Evolutionary conservation across 768 basidiomycete genomes (phyloP).

Genomic region (Phaeotremella fagi): DNA sequence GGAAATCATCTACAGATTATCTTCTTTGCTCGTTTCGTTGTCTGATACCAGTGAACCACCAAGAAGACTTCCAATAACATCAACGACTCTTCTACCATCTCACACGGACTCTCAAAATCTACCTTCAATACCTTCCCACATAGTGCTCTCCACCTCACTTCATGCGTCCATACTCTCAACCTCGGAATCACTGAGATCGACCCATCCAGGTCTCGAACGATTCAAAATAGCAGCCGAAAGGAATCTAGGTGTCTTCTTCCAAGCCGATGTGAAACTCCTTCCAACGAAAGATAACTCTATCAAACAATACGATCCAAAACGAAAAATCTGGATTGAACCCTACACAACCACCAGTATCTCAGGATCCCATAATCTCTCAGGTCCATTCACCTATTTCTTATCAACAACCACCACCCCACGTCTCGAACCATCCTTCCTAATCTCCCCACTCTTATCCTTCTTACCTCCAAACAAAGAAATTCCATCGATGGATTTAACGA

Average conservation of each 20-base stretch:
- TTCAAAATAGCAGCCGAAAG: conserved; percentile 79
- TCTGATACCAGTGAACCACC: conserved; percentile 9
- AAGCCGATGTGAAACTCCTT: conserved; percentile 58
- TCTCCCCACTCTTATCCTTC: conserved; percentile 60
- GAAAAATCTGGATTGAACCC: conserved; percentile 49
- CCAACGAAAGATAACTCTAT: conserved; percentile 51
- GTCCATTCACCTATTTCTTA: conserved; percentile 83
- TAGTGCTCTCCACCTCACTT: conserved; percentile 78
- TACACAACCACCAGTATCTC: conserved; percentile 41
- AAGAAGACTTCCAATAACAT: conserved; percentile 7
- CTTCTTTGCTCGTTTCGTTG: conserved; percentile 58
- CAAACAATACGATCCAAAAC: conserved; percentile 60
- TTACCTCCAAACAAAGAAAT: conserved; percentile 50
- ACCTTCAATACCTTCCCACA: conserved; percentile 57
- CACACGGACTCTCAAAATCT: conserved; percentile 45
- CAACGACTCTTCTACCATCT: conserved; percentile 51
- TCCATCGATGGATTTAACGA: conserved; percentile 64
- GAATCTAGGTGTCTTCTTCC: conserved; percentile 70
- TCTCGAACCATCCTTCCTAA: conserved; percentile 74
- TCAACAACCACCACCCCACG: conserved; percentile 78
- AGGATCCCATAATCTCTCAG: conserved; percentile 54
- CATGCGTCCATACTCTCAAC: conserved; percentile 74
- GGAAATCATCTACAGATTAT: conserved; percentile 51
- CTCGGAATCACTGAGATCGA: conserved; percentile 61
- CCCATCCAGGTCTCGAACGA: conserved; percentile 71